Conservation (phyloP, 441 rosid species). For the Bocquillonia castaneifolia region DNA sequence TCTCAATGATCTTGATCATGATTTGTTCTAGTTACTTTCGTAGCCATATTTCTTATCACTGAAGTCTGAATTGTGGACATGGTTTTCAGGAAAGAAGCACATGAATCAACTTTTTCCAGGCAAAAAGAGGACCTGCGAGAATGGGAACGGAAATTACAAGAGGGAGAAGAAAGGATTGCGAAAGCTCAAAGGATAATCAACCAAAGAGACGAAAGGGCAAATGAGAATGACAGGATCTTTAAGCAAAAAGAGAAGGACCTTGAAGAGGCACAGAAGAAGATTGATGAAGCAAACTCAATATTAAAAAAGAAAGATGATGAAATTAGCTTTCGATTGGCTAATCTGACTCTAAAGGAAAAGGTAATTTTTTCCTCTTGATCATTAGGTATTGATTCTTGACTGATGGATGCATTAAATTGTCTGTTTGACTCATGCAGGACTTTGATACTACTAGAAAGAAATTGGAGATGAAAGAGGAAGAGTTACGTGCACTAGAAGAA, state of each 20-base stretch:
- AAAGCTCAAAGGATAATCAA: slow-evolving; percentile 63
- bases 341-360: slow-evolving; percentile 54
- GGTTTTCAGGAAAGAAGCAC: slow-evolving; percentile 65
- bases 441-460: slow-evolving; percentile 48
- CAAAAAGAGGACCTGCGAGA: slow-evolving; percentile 92
- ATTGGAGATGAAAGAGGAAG: slow-evolving; percentile 58
- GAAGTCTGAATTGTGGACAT: slow-evolving; percentile 10
- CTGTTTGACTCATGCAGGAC: slow-evolving; percentile 45
- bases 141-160: slow-evolving; percentile 85
- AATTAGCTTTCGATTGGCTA: slow-evolving; percentile 50
- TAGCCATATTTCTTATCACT: neutral
- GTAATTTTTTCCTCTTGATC: slow-evolving; percentile 33
- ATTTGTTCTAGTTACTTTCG: slow-evolving; percentile 5
- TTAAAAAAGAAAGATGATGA: slow-evolving; percentile 69
- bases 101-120: slow-evolving; percentile 57
- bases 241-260: slow-evolving; percentile 77
- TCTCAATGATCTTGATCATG: slow-evolving; percentile 21
- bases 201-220: slow-evolving; percentile 93
- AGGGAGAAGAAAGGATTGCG: slow-evolving; percentile 85
- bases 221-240: slow-evolving; percentile 58
- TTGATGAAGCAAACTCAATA: slow-evolving; percentile 53
- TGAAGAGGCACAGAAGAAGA: slow-evolving; percentile 71
- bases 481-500: slow-evolving; percentile 59
- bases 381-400: neutral
- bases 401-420: slow-evolving; percentile 14